Evolutionary conservation across 1,284 basidiomycete genomes (phyloP).

Genomic region (Leccinum subatratum): DNA sequence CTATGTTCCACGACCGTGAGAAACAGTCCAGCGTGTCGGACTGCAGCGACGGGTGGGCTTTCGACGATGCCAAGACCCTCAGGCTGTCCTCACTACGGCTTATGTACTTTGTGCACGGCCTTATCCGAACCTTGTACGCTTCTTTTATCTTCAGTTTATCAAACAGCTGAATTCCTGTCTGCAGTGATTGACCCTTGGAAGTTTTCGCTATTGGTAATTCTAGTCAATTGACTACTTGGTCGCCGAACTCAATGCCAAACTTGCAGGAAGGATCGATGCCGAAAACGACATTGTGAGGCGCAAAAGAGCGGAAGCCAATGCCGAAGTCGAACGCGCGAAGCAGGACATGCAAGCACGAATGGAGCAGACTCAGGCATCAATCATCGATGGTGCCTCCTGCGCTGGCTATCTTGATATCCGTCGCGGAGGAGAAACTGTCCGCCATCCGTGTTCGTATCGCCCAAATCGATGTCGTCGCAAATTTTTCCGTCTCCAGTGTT

Average conservation of each 20-base stretch:
- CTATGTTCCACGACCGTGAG: no score
- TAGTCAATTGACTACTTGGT: constrained; percentile 35
- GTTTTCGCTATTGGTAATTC: constrained; percentile 66
- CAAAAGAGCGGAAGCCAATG: constrained; percentile 63
- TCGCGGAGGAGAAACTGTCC: constrained; percentile 68
- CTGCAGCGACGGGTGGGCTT: no score
- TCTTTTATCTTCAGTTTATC: constrained; percentile 1
- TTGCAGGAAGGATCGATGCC: constrained; percentile 60
- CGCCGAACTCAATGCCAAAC: constrained; percentile 79
- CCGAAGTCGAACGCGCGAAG: constrained; percentile 68
- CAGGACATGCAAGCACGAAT: constrained; percentile 65
- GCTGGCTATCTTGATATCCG: constrained; percentile 70
- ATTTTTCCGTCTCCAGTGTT: constrained; percentile 32
- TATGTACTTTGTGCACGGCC: no score
- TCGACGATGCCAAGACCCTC: no score
- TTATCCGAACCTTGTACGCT: constrained; percentile 66
- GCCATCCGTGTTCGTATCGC: constrained; percentile 65
- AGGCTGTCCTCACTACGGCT: no score
- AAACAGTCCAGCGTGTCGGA: no score
- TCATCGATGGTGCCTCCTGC: constrained; percentile 74
- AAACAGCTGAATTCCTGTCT: constrained; percentile 2
- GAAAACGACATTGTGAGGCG: constrained; percentile 62
- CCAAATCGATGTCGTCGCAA: constrained; percentile 49
- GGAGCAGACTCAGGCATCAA: constrained; percentile 62
- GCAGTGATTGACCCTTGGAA: constrained; percentile 96